phyloP scores from a whole-genome alignment of 176 grass and related monocot species.

The Carex myosuroides region DNA sequence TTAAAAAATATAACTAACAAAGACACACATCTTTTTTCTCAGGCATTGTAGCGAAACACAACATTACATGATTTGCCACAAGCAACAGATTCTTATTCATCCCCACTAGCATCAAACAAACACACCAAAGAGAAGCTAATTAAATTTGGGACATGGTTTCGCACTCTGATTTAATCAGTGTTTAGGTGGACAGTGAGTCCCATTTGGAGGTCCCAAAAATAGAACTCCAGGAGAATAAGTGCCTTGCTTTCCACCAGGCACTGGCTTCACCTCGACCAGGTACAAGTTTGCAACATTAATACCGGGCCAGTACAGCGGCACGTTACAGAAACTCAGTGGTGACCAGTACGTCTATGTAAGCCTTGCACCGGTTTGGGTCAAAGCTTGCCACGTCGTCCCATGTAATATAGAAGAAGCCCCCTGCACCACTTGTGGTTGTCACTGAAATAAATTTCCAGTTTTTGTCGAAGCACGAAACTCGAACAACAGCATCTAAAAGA shows the following conservation, averaged over 20 bases:
- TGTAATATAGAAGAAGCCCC: not conserved
- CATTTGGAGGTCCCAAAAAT: not conserved
- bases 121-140: not conserved
- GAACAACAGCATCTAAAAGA: not conserved
- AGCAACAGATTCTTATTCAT: not conserved
- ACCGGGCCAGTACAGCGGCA: not conserved
- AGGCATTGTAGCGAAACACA: not conserved
- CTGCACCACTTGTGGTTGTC: not conserved
- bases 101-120: not conserved
- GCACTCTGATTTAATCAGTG: not conserved
- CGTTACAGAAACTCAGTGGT: constrained; percentile 7
- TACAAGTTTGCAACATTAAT: not conserved
- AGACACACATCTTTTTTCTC: not conserved
- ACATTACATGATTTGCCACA: not conserved
- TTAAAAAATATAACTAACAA: not conserved
- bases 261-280: not conserved
- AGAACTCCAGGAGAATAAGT: constrained; percentile 3
- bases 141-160: not conserved
- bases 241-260: not conserved
- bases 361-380: not conserved
- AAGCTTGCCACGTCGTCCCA: not conserved
- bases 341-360: constrained; percentile 13
- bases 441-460: not conserved
- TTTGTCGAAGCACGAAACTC: constrained; percentile 4
- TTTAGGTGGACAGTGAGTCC: not conserved